Evolutionary conservation across 2,329 filamentous ascomycete genomes (phyloP).

Genomic region (Exophiala sideris): DNA sequence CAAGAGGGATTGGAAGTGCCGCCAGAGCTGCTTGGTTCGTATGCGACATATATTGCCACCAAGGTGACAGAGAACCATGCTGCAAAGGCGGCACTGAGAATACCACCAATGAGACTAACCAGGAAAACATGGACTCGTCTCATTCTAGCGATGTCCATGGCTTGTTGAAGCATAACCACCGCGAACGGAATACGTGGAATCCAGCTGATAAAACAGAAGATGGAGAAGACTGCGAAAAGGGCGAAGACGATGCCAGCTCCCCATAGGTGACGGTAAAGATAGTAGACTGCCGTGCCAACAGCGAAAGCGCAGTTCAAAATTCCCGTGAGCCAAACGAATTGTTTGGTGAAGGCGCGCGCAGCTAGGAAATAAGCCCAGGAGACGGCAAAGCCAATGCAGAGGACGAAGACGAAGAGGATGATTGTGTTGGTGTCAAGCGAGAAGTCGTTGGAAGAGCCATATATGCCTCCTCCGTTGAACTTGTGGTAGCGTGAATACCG

Average conservation of each 20-base stretch:
- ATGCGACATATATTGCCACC: constrained; percentile 81
- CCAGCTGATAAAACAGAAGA: constrained; percentile 84
- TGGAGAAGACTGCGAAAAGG: constrained; percentile 73
- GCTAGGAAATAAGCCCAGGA: constrained; percentile 74
- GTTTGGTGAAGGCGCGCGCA: constrained; percentile 75
- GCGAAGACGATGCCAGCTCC: constrained; percentile 85
- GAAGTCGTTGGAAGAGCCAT: constrained; percentile 63
- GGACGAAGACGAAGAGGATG: constrained; percentile 75
- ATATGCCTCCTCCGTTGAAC: constrained; percentile 70
- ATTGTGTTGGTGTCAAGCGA: constrained; percentile 78
- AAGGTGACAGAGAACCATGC: constrained; percentile 86
- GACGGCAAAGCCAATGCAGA: constrained; percentile 69
- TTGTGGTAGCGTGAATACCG: constrained; percentile 66
- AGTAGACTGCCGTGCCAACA: constrained; percentile 82
- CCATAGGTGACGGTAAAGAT: constrained; percentile 72
- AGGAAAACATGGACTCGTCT: constrained; percentile 81
- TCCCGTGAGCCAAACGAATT: constrained; percentile 89
- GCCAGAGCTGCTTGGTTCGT: constrained; percentile 58
- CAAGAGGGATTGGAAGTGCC: constrained; percentile 53
- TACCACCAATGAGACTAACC: constrained; percentile 77
- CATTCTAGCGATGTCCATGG: constrained; percentile 75
- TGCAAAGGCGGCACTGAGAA: constrained; percentile 70
- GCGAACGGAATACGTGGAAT: constrained; percentile 87
- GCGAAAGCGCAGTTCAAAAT: constrained; percentile 83
- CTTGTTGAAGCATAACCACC: constrained; percentile 80